A percentile compares a stretch with the other conserved stretches of the same genome.
These are phyloP conservation scores for Chionographis japonica DNA, from an alignment of 106 monocot genomes.

Conservation along the genomic window DNA sequence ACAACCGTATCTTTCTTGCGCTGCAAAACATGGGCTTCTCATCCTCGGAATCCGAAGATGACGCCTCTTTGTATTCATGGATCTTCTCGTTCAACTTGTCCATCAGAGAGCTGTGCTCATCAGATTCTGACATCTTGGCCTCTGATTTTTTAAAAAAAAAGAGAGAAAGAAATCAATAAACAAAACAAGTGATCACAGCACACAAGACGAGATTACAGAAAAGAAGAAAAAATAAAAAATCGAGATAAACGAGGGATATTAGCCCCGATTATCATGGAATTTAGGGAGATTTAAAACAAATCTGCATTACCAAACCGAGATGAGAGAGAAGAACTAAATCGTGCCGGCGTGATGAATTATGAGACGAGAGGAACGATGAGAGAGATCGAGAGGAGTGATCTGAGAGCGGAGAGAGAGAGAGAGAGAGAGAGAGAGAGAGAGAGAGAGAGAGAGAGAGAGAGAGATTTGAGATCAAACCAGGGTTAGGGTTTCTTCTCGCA, in stretches of 20 bases:
- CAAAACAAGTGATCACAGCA: not conserved
- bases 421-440: no score
- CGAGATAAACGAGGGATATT: no score
- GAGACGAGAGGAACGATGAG: no score
- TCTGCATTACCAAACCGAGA: no score
- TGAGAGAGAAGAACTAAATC: no score
- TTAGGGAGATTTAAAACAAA: no score
- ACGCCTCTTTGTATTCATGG: conserved; percentile 46
- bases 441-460: no score
- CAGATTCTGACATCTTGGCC: conserved; percentile 42
- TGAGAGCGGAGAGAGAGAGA: no score
- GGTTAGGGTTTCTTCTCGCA: not conserved
- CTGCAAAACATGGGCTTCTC: conserved; percentile 16
- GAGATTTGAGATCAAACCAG: no score
- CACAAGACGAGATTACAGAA: not conserved
- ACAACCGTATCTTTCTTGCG: conserved; percentile 42
- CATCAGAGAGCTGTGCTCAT: conserved; percentile 26
- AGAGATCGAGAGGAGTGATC: no score
- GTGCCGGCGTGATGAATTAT: no score
- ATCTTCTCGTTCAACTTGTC: conserved; percentile 52
- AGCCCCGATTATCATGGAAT: no score
- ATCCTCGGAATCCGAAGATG: conserved; percentile 65
- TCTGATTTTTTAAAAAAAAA: not conserved
- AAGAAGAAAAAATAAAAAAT: not conserved
- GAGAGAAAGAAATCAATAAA: not conserved